Base-by-base conservation (phyloP, 345 rosid species). In the Sapria himalayana region DNA sequence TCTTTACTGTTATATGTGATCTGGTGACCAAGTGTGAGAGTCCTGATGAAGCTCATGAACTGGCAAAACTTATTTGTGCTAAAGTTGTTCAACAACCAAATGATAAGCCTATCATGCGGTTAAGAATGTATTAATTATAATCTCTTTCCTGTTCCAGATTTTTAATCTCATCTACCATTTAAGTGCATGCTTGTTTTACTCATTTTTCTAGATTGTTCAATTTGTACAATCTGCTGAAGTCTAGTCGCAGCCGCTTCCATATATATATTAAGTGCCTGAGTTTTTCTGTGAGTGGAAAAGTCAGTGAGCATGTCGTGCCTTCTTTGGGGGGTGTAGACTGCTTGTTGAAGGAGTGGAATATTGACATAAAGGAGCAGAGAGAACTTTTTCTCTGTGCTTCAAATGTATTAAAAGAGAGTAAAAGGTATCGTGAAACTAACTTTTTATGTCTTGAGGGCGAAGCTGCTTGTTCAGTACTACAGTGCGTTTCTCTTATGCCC, bases 331-430 rank as follows among this genome's bases (percentile, higher is more conserved):
- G 69, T 62, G 72, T 91, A 0, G 96, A 77, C 43, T 69, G 66
- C 56, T 84, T 84, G 65, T 63, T 91, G 72, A 84, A 84, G 63
- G 99, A 84, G 54, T 91, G 96, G 99, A 75, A 63, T 67, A 58
- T 91, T 44, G 92, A 63, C 27, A 53, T 63, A 49, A 60, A 73
- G 59, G 94, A 91, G 56, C 77, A 73, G 62, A 75, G 99, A 52
- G 75, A 63, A 57, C 80, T 91, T 55, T 84, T 68, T 50, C 82
- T 84, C 46, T 43, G 61, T 52, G 48, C 84, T 37, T 69, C 89
- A 46, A 75, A 73, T 53, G 89, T 57, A 13, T 62, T 74, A 27
- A 73, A 55, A 57, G 99, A 91, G 64, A 64, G 48, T 56, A 84
- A 70, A 71, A 75, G 92, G 99, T 85, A 63, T 23, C 15, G 4